These are phyloP conservation scores for Cutaneotrichosporon cutaneum DNA, from an alignment of 1,284 basidiomycete species.

Conservation along the genomic window DNA sequence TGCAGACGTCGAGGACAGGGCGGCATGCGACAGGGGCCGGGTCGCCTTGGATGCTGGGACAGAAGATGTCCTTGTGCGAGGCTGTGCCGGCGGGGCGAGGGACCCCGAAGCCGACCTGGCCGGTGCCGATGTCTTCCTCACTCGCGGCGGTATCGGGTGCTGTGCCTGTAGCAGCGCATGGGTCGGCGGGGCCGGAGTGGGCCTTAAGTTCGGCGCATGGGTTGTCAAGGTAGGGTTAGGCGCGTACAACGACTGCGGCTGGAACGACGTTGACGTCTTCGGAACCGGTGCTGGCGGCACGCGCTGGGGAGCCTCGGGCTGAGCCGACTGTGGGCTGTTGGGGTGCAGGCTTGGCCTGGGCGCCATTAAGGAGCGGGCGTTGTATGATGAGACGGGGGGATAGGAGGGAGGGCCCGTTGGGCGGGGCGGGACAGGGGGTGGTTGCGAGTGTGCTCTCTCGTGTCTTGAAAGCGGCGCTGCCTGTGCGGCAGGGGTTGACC, in stretches of 20 bases:
- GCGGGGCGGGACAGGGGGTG: slow-evolving; percentile 5
- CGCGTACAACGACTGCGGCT: background rate
- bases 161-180: background rate
- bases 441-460: background rate
- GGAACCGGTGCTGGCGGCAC: background rate
- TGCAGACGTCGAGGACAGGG: background rate
- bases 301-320: background rate
- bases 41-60: background rate
- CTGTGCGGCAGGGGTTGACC: background rate
- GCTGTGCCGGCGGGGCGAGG: background rate
- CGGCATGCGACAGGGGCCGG: background rate
- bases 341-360: background rate
- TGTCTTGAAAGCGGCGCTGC: background rate
- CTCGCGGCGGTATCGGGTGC: background rate
- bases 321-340: background rate
- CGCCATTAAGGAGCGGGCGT: background rate
- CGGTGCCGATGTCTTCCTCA: background rate
- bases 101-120: background rate
- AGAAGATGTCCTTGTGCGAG: background rate
- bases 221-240: background rate
- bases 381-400: slow-evolving; percentile 4
- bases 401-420: slow-evolving; percentile 1
- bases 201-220: background rate
- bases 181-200: background rate
- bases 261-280: slow-evolving; percentile 1